These are phyloP conservation scores for Vaccinium vitisidaea DNA, from an alignment of 148 eudicot genomes.

Conservation along the genomic window DNA sequence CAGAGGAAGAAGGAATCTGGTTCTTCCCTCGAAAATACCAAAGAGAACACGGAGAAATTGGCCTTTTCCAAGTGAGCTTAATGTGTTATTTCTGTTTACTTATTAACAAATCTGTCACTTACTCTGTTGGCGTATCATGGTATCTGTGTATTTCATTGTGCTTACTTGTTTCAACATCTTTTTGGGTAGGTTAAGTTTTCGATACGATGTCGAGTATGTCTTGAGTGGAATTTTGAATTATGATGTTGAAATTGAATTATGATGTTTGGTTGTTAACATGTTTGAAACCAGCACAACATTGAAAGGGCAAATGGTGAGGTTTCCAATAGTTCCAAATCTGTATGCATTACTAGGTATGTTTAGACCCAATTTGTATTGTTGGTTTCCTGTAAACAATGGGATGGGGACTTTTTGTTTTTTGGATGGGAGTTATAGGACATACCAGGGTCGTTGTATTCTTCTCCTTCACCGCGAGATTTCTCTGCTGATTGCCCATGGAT, in stretches of 20 bases:
- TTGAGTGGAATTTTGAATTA: not conserved
- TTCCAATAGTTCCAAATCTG: not conserved
- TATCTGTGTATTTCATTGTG: not conserved
- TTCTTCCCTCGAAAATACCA: constrained; percentile 34
- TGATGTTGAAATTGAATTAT: not conserved
- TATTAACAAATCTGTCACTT: not conserved
- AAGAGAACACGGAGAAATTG: constrained; percentile 36
- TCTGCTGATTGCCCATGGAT: not conserved
- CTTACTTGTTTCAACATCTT: not conserved
- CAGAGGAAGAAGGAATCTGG: constrained; percentile 62
- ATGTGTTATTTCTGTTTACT: not conserved
- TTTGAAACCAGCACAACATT: not conserved
- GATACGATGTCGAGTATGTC: not conserved
- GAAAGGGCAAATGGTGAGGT: not conserved
- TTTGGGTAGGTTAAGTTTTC: not conserved
- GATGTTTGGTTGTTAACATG: not conserved
- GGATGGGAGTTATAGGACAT: not conserved
- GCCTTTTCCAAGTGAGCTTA: constrained; percentile 54
- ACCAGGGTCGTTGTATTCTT: not conserved
- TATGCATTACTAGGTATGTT: not conserved
- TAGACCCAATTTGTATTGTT: not conserved
- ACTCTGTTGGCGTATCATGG: not conserved
- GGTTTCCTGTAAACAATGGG: not conserved
- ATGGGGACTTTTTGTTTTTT: not conserved
- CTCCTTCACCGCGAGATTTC: not conserved